A percentile compares a stretch with the other conserved stretches of the same genome.
These are phyloP conservation scores for Hygrocybe coccinea DNA, from an alignment of 768 basidiomycete species.

Conservation along the genomic window DNA sequence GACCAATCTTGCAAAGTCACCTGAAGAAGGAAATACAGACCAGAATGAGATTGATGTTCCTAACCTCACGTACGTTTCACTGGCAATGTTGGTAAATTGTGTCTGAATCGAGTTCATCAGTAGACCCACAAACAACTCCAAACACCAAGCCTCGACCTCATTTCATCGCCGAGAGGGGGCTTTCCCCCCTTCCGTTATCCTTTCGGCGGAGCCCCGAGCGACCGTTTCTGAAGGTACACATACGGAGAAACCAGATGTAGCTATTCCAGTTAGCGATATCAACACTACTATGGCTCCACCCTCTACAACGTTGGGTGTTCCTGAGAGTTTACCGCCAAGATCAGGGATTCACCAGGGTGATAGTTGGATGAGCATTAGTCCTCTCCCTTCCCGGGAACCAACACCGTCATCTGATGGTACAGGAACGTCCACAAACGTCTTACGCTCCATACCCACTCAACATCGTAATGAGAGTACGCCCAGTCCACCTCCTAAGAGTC, in stretches of 20 bases:
- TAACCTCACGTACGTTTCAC: neutral
- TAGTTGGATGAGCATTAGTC: neutral
- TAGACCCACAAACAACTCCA: neutral
- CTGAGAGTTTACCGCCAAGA: neutral
- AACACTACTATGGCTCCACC: neutral
- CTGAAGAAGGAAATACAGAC: neutral
- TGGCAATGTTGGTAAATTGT: too few species aligned
- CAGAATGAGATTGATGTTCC: neutral
- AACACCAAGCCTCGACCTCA: conserved; percentile 13
- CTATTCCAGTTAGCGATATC: neutral
- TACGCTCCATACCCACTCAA: conserved; percentile 3
- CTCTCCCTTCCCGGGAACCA: neutral
- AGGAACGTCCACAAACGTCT: neutral
- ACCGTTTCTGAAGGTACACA: conserved; percentile 15
- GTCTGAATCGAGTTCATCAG: neutral
- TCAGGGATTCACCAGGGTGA: neutral
- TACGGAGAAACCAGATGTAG: neutral
- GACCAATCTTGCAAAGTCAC: neutral
- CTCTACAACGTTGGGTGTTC: conserved; percentile 7
- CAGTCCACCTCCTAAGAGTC: conserved; percentile 48
- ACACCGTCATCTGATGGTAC: neutral
- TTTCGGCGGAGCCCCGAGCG: conserved; percentile 1
- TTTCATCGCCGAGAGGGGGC: conserved; percentile 60
- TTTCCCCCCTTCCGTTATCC: conserved; percentile 46
- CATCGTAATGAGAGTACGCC: conserved; percentile 27